Evolutionary conservation across 176 grass and related monocot species (phyloP), one percentile per base, ranked within the genome.

Genomic region (Musa troglodytarum): DNA sequence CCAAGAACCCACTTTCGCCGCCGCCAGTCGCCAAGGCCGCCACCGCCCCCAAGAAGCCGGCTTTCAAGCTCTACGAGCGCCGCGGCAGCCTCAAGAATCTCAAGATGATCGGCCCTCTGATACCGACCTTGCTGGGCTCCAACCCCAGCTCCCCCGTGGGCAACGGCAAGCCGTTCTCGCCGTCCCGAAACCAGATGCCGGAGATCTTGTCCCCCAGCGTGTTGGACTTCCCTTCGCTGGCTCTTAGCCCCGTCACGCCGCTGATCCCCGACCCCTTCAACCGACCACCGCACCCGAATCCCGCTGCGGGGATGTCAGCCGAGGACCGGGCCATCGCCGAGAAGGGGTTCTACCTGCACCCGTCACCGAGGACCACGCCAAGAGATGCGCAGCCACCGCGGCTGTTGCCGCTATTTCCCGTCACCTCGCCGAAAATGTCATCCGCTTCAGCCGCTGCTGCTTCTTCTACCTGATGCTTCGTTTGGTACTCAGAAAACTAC

Each of bases 31-130:
- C 63, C 54, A 54, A 65, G 80, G 83, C 11, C 71, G 76, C 49
- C 82, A 86, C 85, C 74, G 92, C 5, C 56, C 84, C 90, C 49
- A 97, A 97, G 87, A 97, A 93, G 79, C 93, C 79, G 43, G 63
- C 90, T 0, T 97, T 97, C 83, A 97, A 97, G 90, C 83, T 97
- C 50, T 90, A 97, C 83, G 93, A 97, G 72, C 85, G 93, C 24
- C 90, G 90, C 29, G 86, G 82, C 63, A 85, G 89, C 71, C 28
- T 90, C 21, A 92, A 90, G 76, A 97, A 88, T 78, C 85, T 96
- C 11, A 96, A 93, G 76, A 88, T 85, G 87, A 97, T 92, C 80
- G 76, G 87, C 71, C 93, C 90, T 26, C 84, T 93, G 65, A 82
- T 89, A 17, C 85, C 88, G 68, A 82, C 87, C 19, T 69, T 79